A percentile compares a stretch with the other conserved stretches of the same genome.
phyloP scores from a whole-genome alignment of 1,284 basidiomycete species.

The Acaromyces ingoldii region DNA sequence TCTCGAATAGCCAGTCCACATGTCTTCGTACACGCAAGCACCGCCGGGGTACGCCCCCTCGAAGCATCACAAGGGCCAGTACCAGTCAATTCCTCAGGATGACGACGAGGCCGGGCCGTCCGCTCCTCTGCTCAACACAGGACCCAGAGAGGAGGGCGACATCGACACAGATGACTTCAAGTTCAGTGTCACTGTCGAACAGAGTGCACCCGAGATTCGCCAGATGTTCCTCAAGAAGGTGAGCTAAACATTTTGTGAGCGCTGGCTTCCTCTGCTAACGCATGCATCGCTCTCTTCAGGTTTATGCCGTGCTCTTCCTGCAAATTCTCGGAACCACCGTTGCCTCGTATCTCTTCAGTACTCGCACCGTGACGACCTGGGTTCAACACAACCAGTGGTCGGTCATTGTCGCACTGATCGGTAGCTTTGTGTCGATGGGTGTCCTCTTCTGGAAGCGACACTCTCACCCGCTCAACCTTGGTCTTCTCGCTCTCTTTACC shows the following conservation, averaged over 20 bases:
- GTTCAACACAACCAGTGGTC: slow-evolving; percentile 36
- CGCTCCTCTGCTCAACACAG: slow-evolving; percentile 2
- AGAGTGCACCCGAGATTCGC: slow-evolving; percentile 44
- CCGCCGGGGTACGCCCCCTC: slow-evolving; percentile 7
- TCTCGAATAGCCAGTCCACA: no score
- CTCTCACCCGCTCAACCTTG: slow-evolving; percentile 72
- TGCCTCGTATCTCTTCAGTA: slow-evolving; percentile 34
- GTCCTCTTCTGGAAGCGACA: slow-evolving; percentile 82
- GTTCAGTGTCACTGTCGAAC: slow-evolving; percentile 46
- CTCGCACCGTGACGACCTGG: slow-evolving; percentile 25
- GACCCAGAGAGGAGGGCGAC: slow-evolving; percentile 22
- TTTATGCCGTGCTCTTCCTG: slow-evolving; percentile 40
- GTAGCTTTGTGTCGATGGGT: slow-evolving; percentile 68
- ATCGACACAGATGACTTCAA: slow-evolving; percentile 48
- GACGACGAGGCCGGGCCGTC: slow-evolving; percentile 1
- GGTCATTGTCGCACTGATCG: slow-evolving; percentile 62
- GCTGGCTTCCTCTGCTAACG: not conserved
- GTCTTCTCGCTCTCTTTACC: slow-evolving; percentile 62
- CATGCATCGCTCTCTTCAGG: slow-evolving; percentile 2
- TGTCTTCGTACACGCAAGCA: slow-evolving; percentile 9
- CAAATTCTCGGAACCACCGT: slow-evolving; percentile 44
- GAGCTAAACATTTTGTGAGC: no score
- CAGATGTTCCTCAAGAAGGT: slow-evolving; percentile 43
- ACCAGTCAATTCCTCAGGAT: slow-evolving; percentile 17
- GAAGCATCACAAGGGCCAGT: slow-evolving; percentile 4